These are phyloP conservation scores for Quillaja saponaria DNA, from an alignment of 306 rosid genomes.

Conservation along the genomic window DNA sequence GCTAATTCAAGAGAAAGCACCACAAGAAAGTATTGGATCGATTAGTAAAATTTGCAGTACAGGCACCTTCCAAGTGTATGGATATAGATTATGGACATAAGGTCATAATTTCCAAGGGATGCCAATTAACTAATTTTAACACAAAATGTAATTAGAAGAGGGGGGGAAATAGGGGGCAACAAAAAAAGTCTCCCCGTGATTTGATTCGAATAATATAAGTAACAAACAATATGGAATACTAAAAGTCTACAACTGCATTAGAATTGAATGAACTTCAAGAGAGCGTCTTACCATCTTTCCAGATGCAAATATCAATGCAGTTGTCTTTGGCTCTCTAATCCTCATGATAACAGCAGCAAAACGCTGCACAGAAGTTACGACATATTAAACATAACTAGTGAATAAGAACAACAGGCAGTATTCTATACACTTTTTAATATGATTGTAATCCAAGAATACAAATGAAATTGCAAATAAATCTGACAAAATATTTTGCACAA, in stretches of 20 bases:
- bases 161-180: not conserved
- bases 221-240: not conserved
- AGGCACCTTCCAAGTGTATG: not conserved
- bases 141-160: not conserved
- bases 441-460: not conserved
- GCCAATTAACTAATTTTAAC: not conserved
- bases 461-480: not conserved
- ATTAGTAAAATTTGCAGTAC: constrained; percentile 1
- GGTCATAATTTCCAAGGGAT: too few species aligned
- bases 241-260: too few species aligned
- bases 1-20: not conserved
- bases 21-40: not conserved
- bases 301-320: constrained; percentile 92
- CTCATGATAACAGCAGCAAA: constrained; percentile 98
- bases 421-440: not conserved
- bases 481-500: constrained; percentile 18
- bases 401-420: not conserved
- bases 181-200: not conserved
- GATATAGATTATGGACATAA: too few species aligned
- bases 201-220: constrained; percentile 8
- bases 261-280: too few species aligned
- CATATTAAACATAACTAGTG: constrained; percentile 10
- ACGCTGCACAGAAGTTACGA: constrained; percentile 58
- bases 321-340: constrained; percentile 97
- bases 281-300: constrained; percentile 79